A percentile compares a stretch with the other conserved stretches of the same genome.
Conservation (phyloP, 2,329 filamentous ascomycete species). For the Pseudopithomyces chartarum region DNA sequence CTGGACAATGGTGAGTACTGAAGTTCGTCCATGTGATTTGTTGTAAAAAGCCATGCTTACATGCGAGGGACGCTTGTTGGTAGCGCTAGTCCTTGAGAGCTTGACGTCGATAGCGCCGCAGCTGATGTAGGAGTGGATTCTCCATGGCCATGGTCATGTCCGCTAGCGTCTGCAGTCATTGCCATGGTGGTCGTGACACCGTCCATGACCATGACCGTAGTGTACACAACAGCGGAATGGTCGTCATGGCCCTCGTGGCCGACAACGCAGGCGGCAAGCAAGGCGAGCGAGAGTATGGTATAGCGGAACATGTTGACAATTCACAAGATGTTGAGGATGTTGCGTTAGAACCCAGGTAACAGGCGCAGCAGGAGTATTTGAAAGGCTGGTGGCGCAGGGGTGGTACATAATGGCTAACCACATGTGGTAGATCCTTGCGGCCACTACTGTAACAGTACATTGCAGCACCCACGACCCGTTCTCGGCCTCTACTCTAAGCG, state of each 20-base stretch:
- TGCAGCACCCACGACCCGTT: too few relatives aligned
- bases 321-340: not conserved
- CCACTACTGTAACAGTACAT: too few relatives aligned
- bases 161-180: not conserved
- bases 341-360: not conserved
- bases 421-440: not conserved
- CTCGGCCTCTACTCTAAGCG: too few relatives aligned
- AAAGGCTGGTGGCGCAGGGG: not conserved
- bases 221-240: not conserved
- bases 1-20: not conserved
- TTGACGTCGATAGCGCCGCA: not conserved
- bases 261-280: not conserved
- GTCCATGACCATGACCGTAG: conserved; percentile 5
- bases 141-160: too few relatives aligned
- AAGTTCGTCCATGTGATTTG: too few relatives aligned
- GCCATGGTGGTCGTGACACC: conserved; percentile 4
- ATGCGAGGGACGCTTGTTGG: not conserved
- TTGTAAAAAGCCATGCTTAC: not conserved
- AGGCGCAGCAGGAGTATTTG: not conserved
- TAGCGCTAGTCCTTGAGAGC: not conserved
- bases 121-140: not conserved
- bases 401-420: not conserved
- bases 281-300: not conserved
- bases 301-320: not conserved
- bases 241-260: not conserved